phyloP scores from a whole-genome alignment of 2,329 filamentous ascomycete species.

The Aspergillus hiratsukae region DNA sequence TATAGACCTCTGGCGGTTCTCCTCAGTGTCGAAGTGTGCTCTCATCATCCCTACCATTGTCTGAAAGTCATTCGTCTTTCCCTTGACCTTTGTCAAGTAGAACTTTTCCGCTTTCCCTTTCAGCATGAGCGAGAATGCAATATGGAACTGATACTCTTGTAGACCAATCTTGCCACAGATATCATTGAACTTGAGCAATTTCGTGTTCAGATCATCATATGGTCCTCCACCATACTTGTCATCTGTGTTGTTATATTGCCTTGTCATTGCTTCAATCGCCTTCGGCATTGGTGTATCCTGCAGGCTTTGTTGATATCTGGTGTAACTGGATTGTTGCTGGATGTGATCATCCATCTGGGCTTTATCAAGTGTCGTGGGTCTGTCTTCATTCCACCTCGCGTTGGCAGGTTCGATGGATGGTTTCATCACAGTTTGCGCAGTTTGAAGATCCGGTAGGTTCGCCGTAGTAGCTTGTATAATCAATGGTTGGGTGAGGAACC shows the following conservation, averaged over 20 bases:
- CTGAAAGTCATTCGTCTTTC: no score
- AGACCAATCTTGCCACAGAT: background rate
- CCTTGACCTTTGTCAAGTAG: background rate
- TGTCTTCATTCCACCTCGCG: no score
- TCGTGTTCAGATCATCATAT: background rate
- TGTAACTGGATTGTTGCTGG: no score
- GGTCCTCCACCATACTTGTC: background rate
- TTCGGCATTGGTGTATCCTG: no score
- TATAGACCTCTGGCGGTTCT: no score
- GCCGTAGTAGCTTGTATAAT: background rate
- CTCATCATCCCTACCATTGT: no score
- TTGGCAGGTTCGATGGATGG: background rate
- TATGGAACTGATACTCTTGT: background rate
- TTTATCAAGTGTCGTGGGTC: no score
- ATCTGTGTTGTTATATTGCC: background rate
- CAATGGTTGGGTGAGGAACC: background rate
- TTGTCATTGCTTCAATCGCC: background rate
- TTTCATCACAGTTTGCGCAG: background rate
- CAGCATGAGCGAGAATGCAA: background rate
- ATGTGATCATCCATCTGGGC: no score
- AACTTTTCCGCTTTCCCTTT: background rate
- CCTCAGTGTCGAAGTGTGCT: no score
- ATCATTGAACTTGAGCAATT: background rate
- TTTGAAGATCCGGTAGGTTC: background rate
- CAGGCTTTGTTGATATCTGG: no score